phyloP scores from a whole-genome alignment of 2,329 filamentous ascomycete genomes.

The Camptophora hylomeconis region DNA sequence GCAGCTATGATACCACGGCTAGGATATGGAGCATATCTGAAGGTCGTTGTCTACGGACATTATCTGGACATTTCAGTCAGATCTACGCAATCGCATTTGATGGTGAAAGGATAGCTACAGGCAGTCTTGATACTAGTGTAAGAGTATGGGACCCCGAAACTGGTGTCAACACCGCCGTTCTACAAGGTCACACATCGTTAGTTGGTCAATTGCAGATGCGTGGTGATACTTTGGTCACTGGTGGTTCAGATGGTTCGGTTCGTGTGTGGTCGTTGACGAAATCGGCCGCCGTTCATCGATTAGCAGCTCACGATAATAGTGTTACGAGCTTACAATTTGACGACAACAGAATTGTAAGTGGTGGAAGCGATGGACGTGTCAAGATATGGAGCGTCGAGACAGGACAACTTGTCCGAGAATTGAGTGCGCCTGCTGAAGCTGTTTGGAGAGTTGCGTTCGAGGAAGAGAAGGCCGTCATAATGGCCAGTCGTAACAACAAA shows the following conservation, averaged over 20 bases:
- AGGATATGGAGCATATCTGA: constrained; percentile 97
- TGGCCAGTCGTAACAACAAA: constrained; percentile 70
- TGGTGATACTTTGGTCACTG: constrained; percentile 86
- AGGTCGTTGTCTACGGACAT: constrained; percentile 77
- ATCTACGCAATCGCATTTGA: constrained; percentile 99
- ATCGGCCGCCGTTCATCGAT: constrained; percentile 81
- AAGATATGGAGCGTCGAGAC: constrained; percentile 97
- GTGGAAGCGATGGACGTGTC: constrained; percentile 91
- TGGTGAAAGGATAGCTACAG: constrained; percentile 82
- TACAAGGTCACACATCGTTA: constrained; percentile 92
- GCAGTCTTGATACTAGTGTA: constrained; percentile 91
- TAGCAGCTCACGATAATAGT: constrained; percentile 95
- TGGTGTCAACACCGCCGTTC: constrained; percentile 75
- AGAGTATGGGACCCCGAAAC: constrained; percentile 89
- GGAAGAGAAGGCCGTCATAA: constrained; percentile 93
- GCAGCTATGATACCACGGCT: constrained; percentile 93
- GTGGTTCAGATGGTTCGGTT: constrained; percentile 90
- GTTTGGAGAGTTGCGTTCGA: constrained; percentile 98
- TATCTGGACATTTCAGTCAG: constrained; percentile 92
- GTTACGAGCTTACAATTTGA: constrained; percentile 97
- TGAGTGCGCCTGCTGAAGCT: constrained; percentile 81
- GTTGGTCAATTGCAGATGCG: constrained; percentile 96
- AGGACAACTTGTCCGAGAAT: constrained; percentile 76
- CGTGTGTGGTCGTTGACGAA: constrained; percentile 89
- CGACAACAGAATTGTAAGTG: constrained; percentile 85